Percentiles rank a stretch among this genome's conserved stretches.
phyloP scores from a whole-genome alignment of 1,284 basidiomycete species.

The Trametes hirsuta region DNA sequence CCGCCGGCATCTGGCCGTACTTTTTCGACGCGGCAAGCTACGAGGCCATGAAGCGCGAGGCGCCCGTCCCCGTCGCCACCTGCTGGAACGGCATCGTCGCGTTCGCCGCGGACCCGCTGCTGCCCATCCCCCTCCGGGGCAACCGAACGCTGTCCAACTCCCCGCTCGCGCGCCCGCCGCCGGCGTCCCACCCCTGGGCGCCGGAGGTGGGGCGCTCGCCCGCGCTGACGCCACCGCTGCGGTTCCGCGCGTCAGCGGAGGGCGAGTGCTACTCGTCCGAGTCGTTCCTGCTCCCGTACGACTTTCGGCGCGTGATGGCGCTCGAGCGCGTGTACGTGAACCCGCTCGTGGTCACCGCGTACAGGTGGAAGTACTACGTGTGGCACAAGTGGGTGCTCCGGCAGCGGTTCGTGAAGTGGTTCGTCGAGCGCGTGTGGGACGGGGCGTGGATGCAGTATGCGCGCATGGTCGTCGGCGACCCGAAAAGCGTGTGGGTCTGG shows the following conservation, averaged over 20 bases:
- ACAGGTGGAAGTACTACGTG: slow-evolving; percentile 43
- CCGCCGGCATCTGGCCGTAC: slow-evolving; percentile 55
- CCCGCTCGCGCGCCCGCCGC: slow-evolving; percentile 29
- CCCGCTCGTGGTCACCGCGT: slow-evolving; percentile 44
- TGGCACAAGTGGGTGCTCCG: slow-evolving; percentile 52
- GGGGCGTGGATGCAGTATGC: slow-evolving; percentile 43
- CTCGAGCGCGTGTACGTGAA: slow-evolving; percentile 49
- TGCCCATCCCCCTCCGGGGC: slow-evolving; percentile 38
- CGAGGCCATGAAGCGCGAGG: slow-evolving; percentile 40
- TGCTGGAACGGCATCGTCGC: slow-evolving; percentile 67
- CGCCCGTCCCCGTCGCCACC: slow-evolving; percentile 52
- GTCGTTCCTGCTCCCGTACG: slow-evolving; percentile 57
- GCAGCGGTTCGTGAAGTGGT: slow-evolving; percentile 48
- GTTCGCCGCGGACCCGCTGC: slow-evolving; percentile 49
- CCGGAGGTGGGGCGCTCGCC: slow-evolving; percentile 34
- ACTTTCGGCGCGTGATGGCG: slow-evolving; percentile 51
- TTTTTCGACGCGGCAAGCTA: slow-evolving; percentile 44
- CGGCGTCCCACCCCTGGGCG: slow-evolving; percentile 30
- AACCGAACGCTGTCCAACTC: slow-evolving; percentile 36
- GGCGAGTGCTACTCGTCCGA: slow-evolving; percentile 53
- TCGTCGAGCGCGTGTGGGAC: slow-evolving; percentile 43
- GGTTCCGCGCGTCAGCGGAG: slow-evolving; percentile 49
- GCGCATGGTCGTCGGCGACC: slow-evolving; percentile 43
- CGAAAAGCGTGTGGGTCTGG: slow-evolving; percentile 38
- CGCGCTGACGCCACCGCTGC: slow-evolving; percentile 40